Percentiles rank a stretch among this genome's conserved stretches.
These are phyloP conservation scores for Cercospora janseana DNA, from an alignment of 2,329 filamentous ascomycete genomes.

Conservation along the genomic window DNA sequence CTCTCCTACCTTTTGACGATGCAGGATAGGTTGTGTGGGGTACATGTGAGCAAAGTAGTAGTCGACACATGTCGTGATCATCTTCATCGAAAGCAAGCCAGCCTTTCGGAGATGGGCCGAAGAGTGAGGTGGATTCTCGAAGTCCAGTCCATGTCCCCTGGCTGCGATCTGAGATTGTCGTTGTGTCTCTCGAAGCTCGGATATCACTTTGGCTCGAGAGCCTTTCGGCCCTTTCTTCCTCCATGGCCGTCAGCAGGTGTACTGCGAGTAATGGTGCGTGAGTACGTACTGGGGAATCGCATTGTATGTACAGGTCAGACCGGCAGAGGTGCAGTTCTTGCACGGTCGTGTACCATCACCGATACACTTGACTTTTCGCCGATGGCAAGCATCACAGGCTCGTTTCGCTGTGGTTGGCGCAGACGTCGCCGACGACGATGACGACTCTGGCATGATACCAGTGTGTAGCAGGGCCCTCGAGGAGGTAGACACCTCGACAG, in stretches of 20 bases:
- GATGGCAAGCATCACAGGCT: constrained; percentile 44
- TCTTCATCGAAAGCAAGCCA: constrained; percentile 50
- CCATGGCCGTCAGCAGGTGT: neutral
- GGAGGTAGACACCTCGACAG: constrained; percentile 26
- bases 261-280: too few species aligned
- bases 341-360: constrained; percentile 54
- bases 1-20: constrained; percentile 53
- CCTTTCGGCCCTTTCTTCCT: constrained; percentile 62
- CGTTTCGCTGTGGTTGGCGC: constrained; percentile 32
- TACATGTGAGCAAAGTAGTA: constrained; percentile 63
- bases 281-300: constrained; percentile 54
- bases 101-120: constrained; percentile 48
- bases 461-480: constrained; percentile 17
- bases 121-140: constrained; percentile 43
- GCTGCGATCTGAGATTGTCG: constrained; percentile 47
- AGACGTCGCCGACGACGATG: constrained; percentile 18
- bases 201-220: constrained; percentile 61
- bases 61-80: constrained; percentile 56
- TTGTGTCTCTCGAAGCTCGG: constrained; percentile 57
- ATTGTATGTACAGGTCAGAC: constrained; percentile 63
- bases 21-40: constrained; percentile 62
- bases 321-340: constrained; percentile 60
- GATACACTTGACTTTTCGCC: constrained; percentile 53
- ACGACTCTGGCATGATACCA: constrained; percentile 24
- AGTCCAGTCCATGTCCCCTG: constrained; percentile 40